A percentile compares a stretch with the other conserved stretches of the same genome.
These are phyloP conservation scores for Madurella mycetomatis DNA, from an alignment of 2,329 filamentous ascomycete genomes.

Conservation along the genomic window DNA sequence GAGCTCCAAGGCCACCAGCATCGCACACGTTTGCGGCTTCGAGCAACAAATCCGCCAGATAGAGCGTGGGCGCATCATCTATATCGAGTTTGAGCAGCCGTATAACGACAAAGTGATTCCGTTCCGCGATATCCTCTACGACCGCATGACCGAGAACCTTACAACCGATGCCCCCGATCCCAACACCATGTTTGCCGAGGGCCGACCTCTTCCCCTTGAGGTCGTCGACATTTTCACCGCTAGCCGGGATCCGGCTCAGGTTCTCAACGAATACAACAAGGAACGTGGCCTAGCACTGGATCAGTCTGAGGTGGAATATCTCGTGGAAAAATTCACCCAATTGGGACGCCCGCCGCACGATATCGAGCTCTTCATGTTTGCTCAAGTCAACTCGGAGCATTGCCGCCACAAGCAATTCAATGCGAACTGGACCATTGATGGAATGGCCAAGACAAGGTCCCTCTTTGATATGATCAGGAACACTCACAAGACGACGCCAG, in stretches of 20 bases:
- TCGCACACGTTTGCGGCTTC: slow-evolving; percentile 86
- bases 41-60: slow-evolving; percentile 67
- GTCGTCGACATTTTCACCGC: slow-evolving; percentile 70
- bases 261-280: slow-evolving; percentile 78
- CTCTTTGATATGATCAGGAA: slow-evolving; percentile 96
- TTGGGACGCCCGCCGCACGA: slow-evolving; percentile 70
- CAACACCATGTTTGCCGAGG: slow-evolving; percentile 72
- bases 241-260: slow-evolving; percentile 60
- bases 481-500: slow-evolving; percentile 77
- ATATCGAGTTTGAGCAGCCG: slow-evolving; percentile 55
- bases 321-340: slow-evolving; percentile 76
- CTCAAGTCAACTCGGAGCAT: slow-evolving; percentile 98
- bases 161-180: slow-evolving; percentile 63
- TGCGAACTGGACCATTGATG: slow-evolving; percentile 92
- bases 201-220: slow-evolving; percentile 57
- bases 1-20: slow-evolving; percentile 94
- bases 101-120: slow-evolving; percentile 45
- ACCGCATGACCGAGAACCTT: slow-evolving; percentile 93
- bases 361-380: slow-evolving; percentile 98
- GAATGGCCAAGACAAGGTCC: slow-evolving; percentile 69
- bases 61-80: slow-evolving; percentile 79
- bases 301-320: slow-evolving; percentile 80
- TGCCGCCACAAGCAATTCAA: slow-evolving; percentile 89
- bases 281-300: slow-evolving; percentile 82
- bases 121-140: slow-evolving; percentile 71